Conservation (phyloP, 2,329 filamentous ascomycete genomes). For the Pseudocercospora cruenta region DNA sequence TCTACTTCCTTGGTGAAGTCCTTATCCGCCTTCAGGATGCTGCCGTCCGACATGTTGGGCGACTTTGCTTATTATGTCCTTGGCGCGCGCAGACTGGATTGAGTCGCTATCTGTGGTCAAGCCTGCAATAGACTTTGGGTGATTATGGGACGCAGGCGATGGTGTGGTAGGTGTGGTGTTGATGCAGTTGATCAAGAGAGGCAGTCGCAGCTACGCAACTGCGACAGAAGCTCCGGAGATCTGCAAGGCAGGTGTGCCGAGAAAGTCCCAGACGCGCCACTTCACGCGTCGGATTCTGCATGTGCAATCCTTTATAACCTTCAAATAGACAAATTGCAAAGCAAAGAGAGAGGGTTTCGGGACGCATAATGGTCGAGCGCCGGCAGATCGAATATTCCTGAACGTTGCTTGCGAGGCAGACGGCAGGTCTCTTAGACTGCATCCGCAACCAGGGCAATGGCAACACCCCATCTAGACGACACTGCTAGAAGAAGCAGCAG, state of each 20-base stretch:
- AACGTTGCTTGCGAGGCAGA: not conserved
- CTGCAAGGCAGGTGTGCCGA: not conserved
- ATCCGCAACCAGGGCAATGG: not conserved
- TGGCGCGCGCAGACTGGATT: not conserved
- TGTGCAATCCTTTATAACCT: not conserved
- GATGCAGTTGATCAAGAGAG: not conserved
- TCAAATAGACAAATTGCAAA: not conserved
- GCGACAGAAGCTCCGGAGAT: not conserved
- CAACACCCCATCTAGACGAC: not conserved
- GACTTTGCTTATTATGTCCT: conserved; percentile 2
- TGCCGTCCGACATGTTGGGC: conserved; percentile 71
- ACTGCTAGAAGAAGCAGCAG: not conserved
- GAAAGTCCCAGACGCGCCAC: not conserved
- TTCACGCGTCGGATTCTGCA: not conserved
- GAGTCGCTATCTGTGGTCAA: not conserved
- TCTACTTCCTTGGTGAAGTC: conserved; percentile 98
- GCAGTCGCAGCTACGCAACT: conserved; percentile 2
- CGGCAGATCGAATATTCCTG: not conserved
- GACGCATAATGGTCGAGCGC: not conserved
- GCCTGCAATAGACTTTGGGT: not conserved
- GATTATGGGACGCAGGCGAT: not conserved
- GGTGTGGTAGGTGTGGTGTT: not conserved
- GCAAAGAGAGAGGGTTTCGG: not conserved
- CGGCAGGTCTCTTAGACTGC: not conserved
- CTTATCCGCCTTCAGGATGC: conserved; percentile 89